A percentile compares a stretch with the other conserved stretches of the same genome.
Evolutionary conservation across 164 flowering plant genomes (phyloP).

Genomic region (Cinnamomum micranthum): DNA sequence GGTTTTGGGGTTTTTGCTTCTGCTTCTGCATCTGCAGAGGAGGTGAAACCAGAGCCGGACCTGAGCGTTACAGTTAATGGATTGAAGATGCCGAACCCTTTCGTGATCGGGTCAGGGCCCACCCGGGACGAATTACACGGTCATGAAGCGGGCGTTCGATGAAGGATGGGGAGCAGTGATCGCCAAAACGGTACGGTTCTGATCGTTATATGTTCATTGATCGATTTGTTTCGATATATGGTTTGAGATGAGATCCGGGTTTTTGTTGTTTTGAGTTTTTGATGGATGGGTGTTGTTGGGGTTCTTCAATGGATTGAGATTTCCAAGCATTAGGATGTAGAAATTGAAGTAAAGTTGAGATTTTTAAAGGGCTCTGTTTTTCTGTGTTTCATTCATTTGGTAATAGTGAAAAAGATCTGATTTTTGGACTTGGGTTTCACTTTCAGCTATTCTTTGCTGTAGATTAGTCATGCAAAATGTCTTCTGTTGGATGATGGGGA

Average conservation of each 20-base stretch:
- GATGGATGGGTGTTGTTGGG: not conserved
- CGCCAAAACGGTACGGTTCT: conserved; percentile 73
- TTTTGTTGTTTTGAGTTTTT: not conserved
- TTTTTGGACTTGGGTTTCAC: no score
- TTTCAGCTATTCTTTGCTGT: no score
- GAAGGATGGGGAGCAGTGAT: conserved; percentile 99
- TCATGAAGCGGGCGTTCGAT: conserved; percentile 96
- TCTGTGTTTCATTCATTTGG: no score
- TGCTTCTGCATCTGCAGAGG: conserved; percentile 47
- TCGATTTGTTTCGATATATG: not conserved
- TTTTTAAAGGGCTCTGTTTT: no score
- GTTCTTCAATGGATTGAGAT: not conserved
- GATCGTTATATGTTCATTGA: not conserved
- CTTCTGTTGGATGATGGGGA: not conserved
- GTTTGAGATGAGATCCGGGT: not conserved
- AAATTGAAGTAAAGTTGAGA: no score
- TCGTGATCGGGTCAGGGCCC: conserved; percentile 99
- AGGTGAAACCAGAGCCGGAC: conserved; percentile 63
- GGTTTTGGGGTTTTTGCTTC: conserved; percentile 51
- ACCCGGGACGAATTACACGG: conserved; percentile 94
- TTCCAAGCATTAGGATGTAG: no score
- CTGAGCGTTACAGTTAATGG: conserved; percentile 92
- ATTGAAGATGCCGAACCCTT: conserved; percentile 89
- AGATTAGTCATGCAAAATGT: no score
- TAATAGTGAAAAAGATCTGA: no score